Evolutionary conservation across 805 yeast species (phyloP).

Genomic region (Ogataea corticis): DNA sequence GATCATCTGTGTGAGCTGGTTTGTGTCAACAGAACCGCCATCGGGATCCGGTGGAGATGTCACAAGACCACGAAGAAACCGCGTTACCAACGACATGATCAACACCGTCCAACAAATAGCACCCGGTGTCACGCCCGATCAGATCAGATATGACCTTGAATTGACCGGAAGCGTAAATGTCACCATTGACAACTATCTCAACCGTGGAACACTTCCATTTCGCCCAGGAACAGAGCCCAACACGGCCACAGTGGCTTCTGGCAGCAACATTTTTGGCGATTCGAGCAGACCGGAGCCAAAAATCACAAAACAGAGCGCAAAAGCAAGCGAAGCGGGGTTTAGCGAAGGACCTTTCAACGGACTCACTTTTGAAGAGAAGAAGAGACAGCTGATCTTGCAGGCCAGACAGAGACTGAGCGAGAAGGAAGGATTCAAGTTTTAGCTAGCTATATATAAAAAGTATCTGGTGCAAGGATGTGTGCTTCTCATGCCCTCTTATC

Average conservation of each 20-base stretch:
- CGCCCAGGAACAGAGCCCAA: conserved; percentile 14
- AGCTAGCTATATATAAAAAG: neutral
- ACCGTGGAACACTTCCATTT: conserved; percentile 55
- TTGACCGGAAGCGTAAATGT: conserved; percentile 77
- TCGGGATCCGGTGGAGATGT: neutral
- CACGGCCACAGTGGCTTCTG: neutral
- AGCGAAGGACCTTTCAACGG: conserved; percentile 40
- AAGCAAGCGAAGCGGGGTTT: neutral
- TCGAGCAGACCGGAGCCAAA: conserved; percentile 2
- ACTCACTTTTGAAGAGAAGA: conserved; percentile 46
- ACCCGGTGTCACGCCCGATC: conserved; percentile 67
- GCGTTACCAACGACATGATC: conserved; percentile 64
- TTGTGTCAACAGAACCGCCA: conserved; percentile 53
- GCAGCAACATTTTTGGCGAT: neutral
- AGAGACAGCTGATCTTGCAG: conserved; percentile 56
- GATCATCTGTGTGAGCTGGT: conserved; percentile 64
- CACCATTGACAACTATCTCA: conserved; percentile 73
- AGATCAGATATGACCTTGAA: conserved; percentile 72
- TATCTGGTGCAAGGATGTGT: no score
- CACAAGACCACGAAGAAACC: conserved; percentile 3
- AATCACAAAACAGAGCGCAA: neutral
- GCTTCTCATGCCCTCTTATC: conserved; percentile 24
- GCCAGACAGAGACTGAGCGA: conserved; percentile 57
- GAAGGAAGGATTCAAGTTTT: conserved; percentile 21
- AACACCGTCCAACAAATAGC: conserved; percentile 83